Percentiles rank a stretch among this genome's conserved stretches.
Conservation (phyloP, 345 rosid genomes). For the Eucalyptus melliodora region DNA sequence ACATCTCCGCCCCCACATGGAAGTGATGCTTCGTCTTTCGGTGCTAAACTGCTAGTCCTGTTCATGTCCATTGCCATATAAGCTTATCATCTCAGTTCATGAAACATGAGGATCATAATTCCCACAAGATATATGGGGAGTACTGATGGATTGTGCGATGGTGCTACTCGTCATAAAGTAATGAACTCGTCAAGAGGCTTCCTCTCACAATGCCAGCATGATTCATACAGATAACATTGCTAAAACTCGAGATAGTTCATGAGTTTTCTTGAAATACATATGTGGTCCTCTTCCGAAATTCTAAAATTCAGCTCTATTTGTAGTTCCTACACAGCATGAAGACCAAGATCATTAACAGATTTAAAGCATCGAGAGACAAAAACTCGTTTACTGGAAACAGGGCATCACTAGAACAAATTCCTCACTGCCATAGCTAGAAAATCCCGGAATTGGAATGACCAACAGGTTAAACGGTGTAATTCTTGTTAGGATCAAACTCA, state of each 20-base stretch:
- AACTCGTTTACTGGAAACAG: accelerated
- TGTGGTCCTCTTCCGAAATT: neutral
- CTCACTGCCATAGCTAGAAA: neutral
- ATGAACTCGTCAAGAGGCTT: neutral
- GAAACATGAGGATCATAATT: neutral
- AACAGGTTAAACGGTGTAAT: neutral
- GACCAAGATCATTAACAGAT: neutral
- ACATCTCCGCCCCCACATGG: accelerated
- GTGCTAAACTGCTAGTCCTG: neutral
- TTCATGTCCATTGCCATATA: neutral
- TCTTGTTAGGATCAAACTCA: neutral
- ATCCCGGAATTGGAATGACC: neutral
- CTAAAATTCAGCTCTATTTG: neutral
- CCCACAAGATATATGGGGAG: neutral
- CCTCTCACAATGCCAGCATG: neutral
- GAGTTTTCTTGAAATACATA: neutral
- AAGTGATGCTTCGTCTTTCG: neutral
- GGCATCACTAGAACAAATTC: neutral
- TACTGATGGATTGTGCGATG: neutral
- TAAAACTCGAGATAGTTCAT: neutral
- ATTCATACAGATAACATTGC: neutral
- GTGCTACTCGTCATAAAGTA: neutral
- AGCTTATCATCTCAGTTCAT: neutral
- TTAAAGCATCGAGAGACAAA: neutral
- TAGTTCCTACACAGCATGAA: neutral